Evolutionary conservation across 2,329 filamentous ascomycete genomes (phyloP).

Genomic region (Corynespora cassiicola): DNA sequence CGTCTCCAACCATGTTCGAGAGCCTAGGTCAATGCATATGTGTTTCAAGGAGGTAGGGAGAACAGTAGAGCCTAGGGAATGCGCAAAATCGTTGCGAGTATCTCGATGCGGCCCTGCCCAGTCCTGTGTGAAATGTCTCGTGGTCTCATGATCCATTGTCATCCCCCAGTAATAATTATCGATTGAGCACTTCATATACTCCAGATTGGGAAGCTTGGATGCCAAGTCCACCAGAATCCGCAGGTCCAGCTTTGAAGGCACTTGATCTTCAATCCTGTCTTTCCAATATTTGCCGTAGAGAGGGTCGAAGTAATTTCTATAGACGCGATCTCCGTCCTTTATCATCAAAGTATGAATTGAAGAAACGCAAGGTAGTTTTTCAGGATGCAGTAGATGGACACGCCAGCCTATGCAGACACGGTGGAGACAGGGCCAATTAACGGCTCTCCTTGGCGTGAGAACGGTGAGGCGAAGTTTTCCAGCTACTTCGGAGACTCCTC

Average conservation of each 20-base stretch:
- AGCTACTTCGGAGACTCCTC: neutral
- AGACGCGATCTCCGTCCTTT: no score
- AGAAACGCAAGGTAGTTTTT: slow-evolving; percentile 1
- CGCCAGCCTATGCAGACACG: slow-evolving; percentile 5
- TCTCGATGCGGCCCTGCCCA: slow-evolving; percentile 15
- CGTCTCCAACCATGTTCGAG: slow-evolving; percentile 1
- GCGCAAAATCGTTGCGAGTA: slow-evolving; percentile 13
- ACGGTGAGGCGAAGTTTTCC: slow-evolving; percentile 6
- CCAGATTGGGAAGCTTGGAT: slow-evolving; percentile 7
- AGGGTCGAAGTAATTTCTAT: no score
- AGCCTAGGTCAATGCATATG: slow-evolving; percentile 8
- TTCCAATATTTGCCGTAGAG: no score
- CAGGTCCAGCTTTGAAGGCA: slow-evolving; percentile 7
- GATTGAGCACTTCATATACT: slow-evolving; percentile 4
- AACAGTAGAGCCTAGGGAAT: neutral
- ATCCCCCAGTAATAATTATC: slow-evolving; percentile 4
- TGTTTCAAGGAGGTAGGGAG: slow-evolving; percentile 6
- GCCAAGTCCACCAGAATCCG: slow-evolving; percentile 14
- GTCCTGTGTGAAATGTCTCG: slow-evolving; percentile 3
- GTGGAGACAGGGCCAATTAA: slow-evolving; percentile 4
- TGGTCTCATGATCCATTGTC: neutral
- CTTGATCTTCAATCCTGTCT: no score
- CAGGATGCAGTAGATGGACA: slow-evolving; percentile 5
- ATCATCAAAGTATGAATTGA: slow-evolving; percentile 4
- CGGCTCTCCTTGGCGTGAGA: slow-evolving; percentile 2